Base-by-base conservation (phyloP, 371 early-diverging fungal species). In the Mucor mucedo region DNA sequence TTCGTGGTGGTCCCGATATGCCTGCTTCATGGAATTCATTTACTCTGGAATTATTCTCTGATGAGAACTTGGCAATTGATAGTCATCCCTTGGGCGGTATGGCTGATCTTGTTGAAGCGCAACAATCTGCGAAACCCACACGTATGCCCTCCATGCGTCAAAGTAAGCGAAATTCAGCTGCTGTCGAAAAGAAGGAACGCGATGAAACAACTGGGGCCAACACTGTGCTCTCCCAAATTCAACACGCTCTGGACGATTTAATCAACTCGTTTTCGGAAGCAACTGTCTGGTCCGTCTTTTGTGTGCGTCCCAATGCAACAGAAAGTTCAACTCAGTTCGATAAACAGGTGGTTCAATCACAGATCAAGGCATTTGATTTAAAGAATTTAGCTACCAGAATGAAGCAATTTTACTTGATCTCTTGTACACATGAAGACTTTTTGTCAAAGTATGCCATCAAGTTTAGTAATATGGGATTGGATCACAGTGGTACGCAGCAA, bases 281-380 rank as follows among this genome's bases (percentile, higher is more conserved):
- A 0, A 85, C 84, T 32, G 78, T 91, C 9, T 95, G 95, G 95
- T 90, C 88, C 68, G 72, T 95, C 44, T 77, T 91, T 69, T 92
- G 92, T 76, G 70, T 96, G 48, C 80, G 82, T 27, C 88, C 91
- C 2, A 87, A 89, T 65, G 84, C 86, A 53, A 74, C 83, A 4
- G 78, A 77, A 55, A 76, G 76, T 67, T 68, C 83, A 35, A 70
- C 73, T n/a, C 59, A 68, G 38, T 84, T 87, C 70, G 89, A 91
- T 62, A 63, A 63, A 29, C 72, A 71, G 16, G 58, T 70, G n/a
- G 77, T 93, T 6, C 59, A 76, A 57, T 62, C 79, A 28, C 91
- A 93, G 72, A 73, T 92, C 2, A 55, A 73, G 2, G 68, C 69
- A 5, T 81, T 74, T 53, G 82, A 80, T 42, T 33, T 93, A 13